Conservation (phyloP, 2,329 filamentous ascomycete species). For the Aspergillus fumigatiaffinis region DNA sequence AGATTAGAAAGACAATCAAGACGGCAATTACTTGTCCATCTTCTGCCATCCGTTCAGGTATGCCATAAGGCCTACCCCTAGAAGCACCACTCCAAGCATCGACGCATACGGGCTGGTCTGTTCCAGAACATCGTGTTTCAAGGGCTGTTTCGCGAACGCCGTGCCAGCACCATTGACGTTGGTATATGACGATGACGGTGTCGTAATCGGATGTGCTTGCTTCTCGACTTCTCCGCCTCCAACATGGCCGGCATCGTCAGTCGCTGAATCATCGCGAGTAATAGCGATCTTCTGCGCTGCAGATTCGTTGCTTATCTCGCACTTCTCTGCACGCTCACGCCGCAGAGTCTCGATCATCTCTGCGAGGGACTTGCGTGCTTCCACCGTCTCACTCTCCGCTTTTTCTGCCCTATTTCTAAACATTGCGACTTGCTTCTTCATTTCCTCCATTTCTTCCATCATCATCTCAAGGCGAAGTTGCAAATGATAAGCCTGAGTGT, state of each 20-base stretch:
- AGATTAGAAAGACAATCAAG: conserved; percentile 6
- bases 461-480: conserved; percentile 73
- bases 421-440: conserved; percentile 73
- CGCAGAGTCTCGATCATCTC: conserved; percentile 86
- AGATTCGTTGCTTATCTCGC: conserved; percentile 37
- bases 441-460: conserved; percentile 72
- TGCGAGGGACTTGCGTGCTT: conserved; percentile 68
- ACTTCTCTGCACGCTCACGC: conserved; percentile 57
- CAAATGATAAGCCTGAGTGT: conserved; percentile 45
- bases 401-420: conserved; percentile 74
- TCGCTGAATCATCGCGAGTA: neutral
- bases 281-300: neutral
- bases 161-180: conserved; percentile 39
- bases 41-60: conserved; percentile 80
- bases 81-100: conserved; percentile 74
- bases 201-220: conserved; percentile 42
- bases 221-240: conserved; percentile 11
- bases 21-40: conserved; percentile 42
- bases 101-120: conserved; percentile 71
- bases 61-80: conserved; percentile 81
- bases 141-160: conserved; percentile 38
- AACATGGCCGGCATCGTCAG: conserved; percentile 8
- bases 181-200: conserved; percentile 49
- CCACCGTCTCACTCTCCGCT: conserved; percentile 73
- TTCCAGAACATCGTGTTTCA: conserved; percentile 38